Evolutionary conservation across 108 stramenopile genomes (phyloP).

Genomic region (Phaeodactylum tricornutum): DNA sequence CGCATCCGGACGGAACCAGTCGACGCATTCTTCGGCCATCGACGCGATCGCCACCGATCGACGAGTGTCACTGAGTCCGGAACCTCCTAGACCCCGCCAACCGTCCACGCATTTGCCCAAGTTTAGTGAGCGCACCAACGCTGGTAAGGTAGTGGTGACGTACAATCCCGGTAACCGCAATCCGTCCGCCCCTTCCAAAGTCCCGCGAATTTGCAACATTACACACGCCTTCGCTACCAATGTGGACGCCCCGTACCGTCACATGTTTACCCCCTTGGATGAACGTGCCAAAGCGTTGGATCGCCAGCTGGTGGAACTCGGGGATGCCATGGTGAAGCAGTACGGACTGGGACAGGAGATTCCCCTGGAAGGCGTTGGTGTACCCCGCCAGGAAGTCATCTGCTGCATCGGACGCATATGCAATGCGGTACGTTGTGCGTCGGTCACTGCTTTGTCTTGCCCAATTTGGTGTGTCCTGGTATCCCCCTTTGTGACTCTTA

Average conservation of each 20-base stretch:
- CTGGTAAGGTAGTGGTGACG: constrained; percentile 32
- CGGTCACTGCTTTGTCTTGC: not conserved
- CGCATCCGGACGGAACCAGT: not conserved
- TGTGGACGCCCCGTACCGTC: constrained; percentile 46
- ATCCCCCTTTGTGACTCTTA: not conserved
- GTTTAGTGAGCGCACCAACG: constrained; percentile 41
- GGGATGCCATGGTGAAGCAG: constrained; percentile 37
- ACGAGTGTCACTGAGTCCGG: constrained; percentile 3
- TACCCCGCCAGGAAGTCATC: constrained; percentile 78
- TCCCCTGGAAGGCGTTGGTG: constrained; percentile 71
- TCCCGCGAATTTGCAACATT: constrained; percentile 11
- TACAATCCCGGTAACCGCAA: constrained; percentile 19
- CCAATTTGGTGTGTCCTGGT: not conserved
- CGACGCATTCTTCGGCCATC: not conserved
- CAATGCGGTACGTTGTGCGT: constrained; percentile 48
- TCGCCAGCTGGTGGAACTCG: constrained; percentile 43
- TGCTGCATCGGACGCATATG: constrained; percentile 87
- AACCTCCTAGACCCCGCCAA: not conserved
- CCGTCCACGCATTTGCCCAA: constrained; percentile 10
- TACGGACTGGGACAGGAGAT: constrained; percentile 30
- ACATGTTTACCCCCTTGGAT: constrained; percentile 90
- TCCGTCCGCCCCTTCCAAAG: constrained; percentile 3
- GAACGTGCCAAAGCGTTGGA: constrained; percentile 75
- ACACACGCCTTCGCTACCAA: constrained; percentile 18
- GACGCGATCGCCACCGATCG: not conserved